Evolutionary conservation across 192 early-diverging fungal species (phyloP).

Genomic region (Coemansia sp.): DNA sequence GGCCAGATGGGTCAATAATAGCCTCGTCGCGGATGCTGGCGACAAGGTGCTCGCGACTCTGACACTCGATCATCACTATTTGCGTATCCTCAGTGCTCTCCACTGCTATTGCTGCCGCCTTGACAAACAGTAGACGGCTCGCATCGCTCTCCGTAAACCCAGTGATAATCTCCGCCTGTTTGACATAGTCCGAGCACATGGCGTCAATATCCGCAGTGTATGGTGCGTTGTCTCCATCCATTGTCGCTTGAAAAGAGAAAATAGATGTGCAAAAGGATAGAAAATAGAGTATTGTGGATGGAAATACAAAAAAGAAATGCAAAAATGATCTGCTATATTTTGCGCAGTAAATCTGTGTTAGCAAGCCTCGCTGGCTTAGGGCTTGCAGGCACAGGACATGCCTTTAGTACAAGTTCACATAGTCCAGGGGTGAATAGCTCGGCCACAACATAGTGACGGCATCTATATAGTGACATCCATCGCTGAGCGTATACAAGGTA

Average conservation of each 20-base stretch:
- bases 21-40: slow-evolving; percentile 11
- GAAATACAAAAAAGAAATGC: not conserved
- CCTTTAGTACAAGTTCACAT: slow-evolving; percentile 16
- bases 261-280: not conserved
- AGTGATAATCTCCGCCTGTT: slow-evolving; percentile 26
- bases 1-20: slow-evolving; percentile 2
- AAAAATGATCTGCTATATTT: not conserved
- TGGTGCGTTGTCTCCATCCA: not conserved
- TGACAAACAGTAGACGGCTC: slow-evolving; percentile 28
- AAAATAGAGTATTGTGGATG: not conserved
- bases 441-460: slow-evolving; percentile 54
- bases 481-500: slow-evolving; percentile 39
- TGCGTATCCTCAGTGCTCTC: not conserved
- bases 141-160: slow-evolving; percentile 5
- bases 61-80: slow-evolving; percentile 42
- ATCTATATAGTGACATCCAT: slow-evolving; percentile 42
- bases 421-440: slow-evolving; percentile 49
- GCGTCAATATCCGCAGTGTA: slow-evolving; percentile 31
- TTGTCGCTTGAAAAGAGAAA: not conserved
- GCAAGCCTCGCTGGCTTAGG: not conserved
- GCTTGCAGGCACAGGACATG: slow-evolving; percentile 7
- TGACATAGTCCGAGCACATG: slow-evolving; percentile 41
- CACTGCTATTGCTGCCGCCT: slow-evolving; percentile 18
- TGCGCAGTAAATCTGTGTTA: slow-evolving; percentile 7
- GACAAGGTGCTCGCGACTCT: slow-evolving; percentile 18